A percentile compares a stretch with the other conserved stretches of the same genome.
phyloP scores from a whole-genome alignment of 768 basidiomycete species.

The Guyanaporus albipodus region DNA sequence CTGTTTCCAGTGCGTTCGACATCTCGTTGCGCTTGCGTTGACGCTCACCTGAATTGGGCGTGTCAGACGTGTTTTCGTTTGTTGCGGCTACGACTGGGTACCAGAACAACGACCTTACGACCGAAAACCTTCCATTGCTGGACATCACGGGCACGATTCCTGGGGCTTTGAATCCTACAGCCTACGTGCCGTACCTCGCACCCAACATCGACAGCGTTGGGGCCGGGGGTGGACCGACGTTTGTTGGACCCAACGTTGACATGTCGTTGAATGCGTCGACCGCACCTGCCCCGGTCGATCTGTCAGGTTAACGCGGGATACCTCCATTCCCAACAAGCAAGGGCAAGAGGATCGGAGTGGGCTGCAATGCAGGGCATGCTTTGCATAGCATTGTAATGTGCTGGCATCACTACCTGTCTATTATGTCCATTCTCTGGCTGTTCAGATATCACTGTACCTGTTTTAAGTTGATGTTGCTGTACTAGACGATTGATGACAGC shows the following conservation, averaged over 20 bases:
- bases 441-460: no score
- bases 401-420: no score
- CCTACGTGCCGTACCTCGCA: conserved; percentile 40
- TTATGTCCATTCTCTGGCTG: no score
- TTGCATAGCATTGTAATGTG: no score
- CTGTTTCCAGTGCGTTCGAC: not conserved
- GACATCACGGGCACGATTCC: conserved; percentile 38
- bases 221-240: conserved; percentile 40
- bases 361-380: no score
- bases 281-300: conserved; percentile 37
- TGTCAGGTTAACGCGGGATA: no score
- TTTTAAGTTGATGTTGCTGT: no score
- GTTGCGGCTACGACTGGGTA: conserved; percentile 47
- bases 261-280: conserved; percentile 25
- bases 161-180: conserved; percentile 38
- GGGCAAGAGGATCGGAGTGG: no score
- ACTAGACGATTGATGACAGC: no score
- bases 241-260: conserved; percentile 32
- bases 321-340: no score
- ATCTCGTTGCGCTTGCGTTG: not conserved
- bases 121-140: conserved; percentile 29
- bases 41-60: not conserved
- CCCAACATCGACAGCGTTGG: conserved; percentile 34
- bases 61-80: conserved; percentile 46
- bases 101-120: conserved; percentile 35